phyloP scores from a whole-genome alignment of 768 basidiomycete species.

The Pulveroboletus sp. region DNA sequence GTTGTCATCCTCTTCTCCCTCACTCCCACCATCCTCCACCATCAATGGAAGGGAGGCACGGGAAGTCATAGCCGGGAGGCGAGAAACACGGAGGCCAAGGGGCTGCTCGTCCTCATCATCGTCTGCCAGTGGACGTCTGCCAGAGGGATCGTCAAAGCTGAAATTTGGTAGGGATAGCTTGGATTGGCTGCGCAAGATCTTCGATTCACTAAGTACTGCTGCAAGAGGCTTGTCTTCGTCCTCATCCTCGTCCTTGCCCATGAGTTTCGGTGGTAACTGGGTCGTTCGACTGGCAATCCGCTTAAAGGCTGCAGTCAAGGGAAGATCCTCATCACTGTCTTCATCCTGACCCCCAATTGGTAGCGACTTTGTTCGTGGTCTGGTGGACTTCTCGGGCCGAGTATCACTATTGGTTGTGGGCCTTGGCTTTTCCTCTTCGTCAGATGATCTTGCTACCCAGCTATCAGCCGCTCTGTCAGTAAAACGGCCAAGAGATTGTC shows the following conservation, averaged over 20 bases:
- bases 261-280: slow-evolving; percentile 16
- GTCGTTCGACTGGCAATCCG: slow-evolving; percentile 48
- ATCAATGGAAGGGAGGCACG: slow-evolving; percentile 24
- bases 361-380: background rate
- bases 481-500: slow-evolving; percentile 13
- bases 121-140: slow-evolving; percentile 18
- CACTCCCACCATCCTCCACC: slow-evolving; percentile 42
- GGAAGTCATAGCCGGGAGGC: slow-evolving; percentile 27
- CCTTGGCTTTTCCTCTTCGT: slow-evolving; percentile 50
- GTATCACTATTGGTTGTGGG: slow-evolving; percentile 58
- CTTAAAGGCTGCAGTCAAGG: slow-evolving; percentile 60
- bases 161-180: slow-evolving; percentile 42
- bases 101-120: slow-evolving; percentile 65
- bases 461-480: slow-evolving; percentile 24
- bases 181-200: slow-evolving; percentile 39
- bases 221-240: slow-evolving; percentile 64
- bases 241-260: slow-evolving; percentile 47
- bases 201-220: slow-evolving; percentile 46
- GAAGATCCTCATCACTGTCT: slow-evolving; percentile 78
- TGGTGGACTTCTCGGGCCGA: slow-evolving; percentile 33
- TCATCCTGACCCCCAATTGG: slow-evolving; percentile 29
- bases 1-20: slow-evolving; percentile 62
- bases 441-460: slow-evolving; percentile 59
- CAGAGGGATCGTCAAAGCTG: slow-evolving; percentile 34
- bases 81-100: slow-evolving; percentile 64